phyloP scores from a whole-genome alignment of 768 basidiomycete species.

The Rhodotorula paludigena region DNA sequence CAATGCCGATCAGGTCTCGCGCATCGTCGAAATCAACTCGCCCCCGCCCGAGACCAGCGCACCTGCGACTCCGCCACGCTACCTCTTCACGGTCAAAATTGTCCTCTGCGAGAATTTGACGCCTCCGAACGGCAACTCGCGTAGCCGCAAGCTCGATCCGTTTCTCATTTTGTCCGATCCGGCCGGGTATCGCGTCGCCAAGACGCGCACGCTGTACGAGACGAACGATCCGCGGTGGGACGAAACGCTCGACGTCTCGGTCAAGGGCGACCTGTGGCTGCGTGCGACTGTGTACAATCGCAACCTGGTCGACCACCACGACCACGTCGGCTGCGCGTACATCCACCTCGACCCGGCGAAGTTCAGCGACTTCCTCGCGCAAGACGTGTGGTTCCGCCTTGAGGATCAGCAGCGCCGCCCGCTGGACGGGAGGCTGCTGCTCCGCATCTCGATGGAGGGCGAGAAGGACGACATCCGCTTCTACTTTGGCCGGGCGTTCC shows the following conservation, averaged over 20 bases:
- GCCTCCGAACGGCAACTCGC: conserved; percentile 65
- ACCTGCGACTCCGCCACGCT: conserved; percentile 50
- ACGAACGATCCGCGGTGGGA: conserved; percentile 90
- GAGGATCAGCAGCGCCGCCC: conserved; percentile 54
- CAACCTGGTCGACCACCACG: conserved; percentile 80
- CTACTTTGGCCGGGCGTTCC: conserved; percentile 92
- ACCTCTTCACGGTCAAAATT: conserved; percentile 86
- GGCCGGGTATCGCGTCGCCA: conserved; percentile 78
- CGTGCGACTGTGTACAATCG: conserved; percentile 93
- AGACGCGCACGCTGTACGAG: conserved; percentile 94
- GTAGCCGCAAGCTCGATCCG: conserved; percentile 70
- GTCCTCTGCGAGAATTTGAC: conserved; percentile 67
- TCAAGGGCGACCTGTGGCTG: conserved; percentile 90
- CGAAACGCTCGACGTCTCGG: conserved; percentile 90
- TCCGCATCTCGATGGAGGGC: conserved; percentile 95
- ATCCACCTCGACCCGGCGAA: conserved; percentile 83
- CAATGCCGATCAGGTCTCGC: conserved; percentile 77
- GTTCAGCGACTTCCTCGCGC: conserved; percentile 80
- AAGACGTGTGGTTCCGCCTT: conserved; percentile 86
- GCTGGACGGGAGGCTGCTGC: conserved; percentile 66
- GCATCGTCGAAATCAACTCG: conserved; percentile 47
- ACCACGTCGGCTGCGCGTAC: conserved; percentile 78
- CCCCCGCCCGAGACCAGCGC: conserved; percentile 57
- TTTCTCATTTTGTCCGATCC: conserved; percentile 94
- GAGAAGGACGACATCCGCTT: conserved; percentile 98